Conservation (phyloP, 1,284 basidiomycete genomes). For the Ustilago bromivora region DNA sequence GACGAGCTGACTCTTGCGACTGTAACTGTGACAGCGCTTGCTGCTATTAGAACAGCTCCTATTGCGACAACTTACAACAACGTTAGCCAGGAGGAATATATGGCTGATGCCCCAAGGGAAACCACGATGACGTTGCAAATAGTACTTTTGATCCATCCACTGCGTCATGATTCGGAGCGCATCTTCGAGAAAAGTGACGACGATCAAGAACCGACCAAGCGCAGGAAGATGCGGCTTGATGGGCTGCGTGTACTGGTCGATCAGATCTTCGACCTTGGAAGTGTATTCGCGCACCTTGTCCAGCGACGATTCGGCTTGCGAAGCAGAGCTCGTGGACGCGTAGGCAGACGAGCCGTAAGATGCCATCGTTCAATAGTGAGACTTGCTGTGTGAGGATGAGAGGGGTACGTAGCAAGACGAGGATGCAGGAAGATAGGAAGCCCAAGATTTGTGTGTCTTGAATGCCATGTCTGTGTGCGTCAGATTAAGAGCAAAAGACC, state of each 20-base stretch:
- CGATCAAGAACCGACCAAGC: conserved; percentile 95
- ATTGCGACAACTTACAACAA: conserved; percentile 79
- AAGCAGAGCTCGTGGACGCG: conserved; percentile 39
- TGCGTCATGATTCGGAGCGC: conserved; percentile 92
- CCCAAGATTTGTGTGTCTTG: conserved; percentile 24
- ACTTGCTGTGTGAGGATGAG: conserved; percentile 10
- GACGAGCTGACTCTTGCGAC: not conserved
- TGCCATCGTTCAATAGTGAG: conserved; percentile 26
- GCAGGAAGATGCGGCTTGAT: conserved; percentile 93
- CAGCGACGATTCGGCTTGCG: conserved; percentile 72
- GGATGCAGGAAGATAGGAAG: conserved; percentile 20
- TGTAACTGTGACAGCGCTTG: not conserved
- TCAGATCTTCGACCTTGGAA: conserved; percentile 83
- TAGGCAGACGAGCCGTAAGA: conserved; percentile 61
- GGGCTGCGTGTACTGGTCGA: conserved; percentile 93
- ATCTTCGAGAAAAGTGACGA: conserved; percentile 98
- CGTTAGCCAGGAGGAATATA: conserved; percentile 89
- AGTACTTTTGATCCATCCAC: conserved; percentile 87
- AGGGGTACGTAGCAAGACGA: conserved; percentile 17
- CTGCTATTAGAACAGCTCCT: not conserved
- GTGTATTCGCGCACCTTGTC: conserved; percentile 84
- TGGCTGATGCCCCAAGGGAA: conserved; percentile 97
- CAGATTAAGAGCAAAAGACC: conserved; percentile 9
- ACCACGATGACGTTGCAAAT: conserved; percentile 80
- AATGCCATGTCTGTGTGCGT: conserved; percentile 30